A percentile compares a stretch with the other conserved stretches of the same genome.
Evolutionary conservation across 164 flowering plant genomes (phyloP).

Genomic region (Chimonanthus salicifolius): DNA sequence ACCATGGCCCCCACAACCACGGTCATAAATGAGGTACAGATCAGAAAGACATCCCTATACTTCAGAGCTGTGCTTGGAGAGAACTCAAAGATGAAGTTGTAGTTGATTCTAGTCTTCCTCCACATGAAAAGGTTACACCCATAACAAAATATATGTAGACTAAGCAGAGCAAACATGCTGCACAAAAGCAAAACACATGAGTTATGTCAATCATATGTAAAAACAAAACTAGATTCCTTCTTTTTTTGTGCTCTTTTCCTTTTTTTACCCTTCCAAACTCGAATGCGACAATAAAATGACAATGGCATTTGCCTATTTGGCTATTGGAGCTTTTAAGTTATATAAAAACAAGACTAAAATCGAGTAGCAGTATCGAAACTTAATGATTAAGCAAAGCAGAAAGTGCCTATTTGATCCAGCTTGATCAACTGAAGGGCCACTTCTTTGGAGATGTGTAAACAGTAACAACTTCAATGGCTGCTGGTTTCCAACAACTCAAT

Average conservation of each 20-base stretch:
- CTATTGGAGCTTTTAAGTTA: neutral
- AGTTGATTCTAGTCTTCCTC: constrained; percentile 86
- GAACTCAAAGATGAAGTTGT: constrained; percentile 94
- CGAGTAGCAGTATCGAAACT: too few relatives aligned
- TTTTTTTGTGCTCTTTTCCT: neutral
- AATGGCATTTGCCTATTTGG: neutral
- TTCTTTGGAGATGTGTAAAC: too few relatives aligned
- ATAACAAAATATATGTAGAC: constrained; percentile 91
- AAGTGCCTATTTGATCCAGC: too few relatives aligned
- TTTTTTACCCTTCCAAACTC: neutral
- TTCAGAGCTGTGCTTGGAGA: constrained; percentile 64
- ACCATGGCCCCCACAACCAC: constrained; percentile 82
- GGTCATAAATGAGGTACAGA: constrained; percentile 86
- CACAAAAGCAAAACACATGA: constrained; percentile 13
- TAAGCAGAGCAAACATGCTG: constrained; percentile 90
- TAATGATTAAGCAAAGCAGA: too few relatives aligned
- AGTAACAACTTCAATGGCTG: too few relatives aligned
- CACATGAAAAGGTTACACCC: constrained; percentile 94
- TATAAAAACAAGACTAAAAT: too few relatives aligned
- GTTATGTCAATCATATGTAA: neutral
- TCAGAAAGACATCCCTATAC: constrained; percentile 84
- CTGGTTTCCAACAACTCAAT: too few relatives aligned
- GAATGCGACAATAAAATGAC: neutral
- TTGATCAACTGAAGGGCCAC: too few relatives aligned
- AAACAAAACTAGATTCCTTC: neutral